Evolutionary conservation across 2,329 filamentous ascomycete species (phyloP).

Genomic region (Conoideocrella luteorostrata): DNA sequence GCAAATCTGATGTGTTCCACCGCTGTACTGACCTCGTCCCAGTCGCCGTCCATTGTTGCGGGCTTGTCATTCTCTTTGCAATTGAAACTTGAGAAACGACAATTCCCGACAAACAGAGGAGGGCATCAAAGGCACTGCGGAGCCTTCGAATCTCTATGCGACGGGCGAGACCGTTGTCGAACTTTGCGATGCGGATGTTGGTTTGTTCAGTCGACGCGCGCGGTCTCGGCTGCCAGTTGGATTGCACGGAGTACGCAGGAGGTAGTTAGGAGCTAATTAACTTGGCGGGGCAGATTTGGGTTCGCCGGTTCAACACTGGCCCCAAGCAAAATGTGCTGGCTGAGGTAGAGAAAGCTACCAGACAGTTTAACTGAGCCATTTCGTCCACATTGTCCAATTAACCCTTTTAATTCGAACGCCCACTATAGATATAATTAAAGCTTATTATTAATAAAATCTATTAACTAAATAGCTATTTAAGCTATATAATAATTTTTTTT

Average conservation of each 20-base stretch:
- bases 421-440: too few species aligned
- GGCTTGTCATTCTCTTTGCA: slow-evolving; percentile 29
- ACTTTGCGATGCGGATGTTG: not conserved
- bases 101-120: slow-evolving; percentile 1
- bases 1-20: not conserved
- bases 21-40: slow-evolving; percentile 55
- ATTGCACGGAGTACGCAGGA: too few species aligned
- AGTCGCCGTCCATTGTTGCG: slow-evolving; percentile 58
- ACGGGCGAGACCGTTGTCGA: not conserved
- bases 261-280: too few species aligned
- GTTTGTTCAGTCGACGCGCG: not conserved
- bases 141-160: slow-evolving; percentile 5
- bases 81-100: slow-evolving; percentile 23
- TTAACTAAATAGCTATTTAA: too few species aligned
- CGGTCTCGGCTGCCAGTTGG: too few species aligned
- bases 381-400: too few species aligned
- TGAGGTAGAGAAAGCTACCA: not conserved
- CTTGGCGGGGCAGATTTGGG: not conserved
- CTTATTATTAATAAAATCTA: too few species aligned
- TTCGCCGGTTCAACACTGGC: not conserved
- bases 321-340: too few species aligned
- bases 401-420: too few species aligned
- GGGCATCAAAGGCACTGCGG: slow-evolving; percentile 10
- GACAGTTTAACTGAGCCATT: too few species aligned
- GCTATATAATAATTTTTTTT: too few species aligned